Conservation (phyloP, 2,329 filamentous ascomycete species). For the Pseudocercospora eumusae region DNA sequence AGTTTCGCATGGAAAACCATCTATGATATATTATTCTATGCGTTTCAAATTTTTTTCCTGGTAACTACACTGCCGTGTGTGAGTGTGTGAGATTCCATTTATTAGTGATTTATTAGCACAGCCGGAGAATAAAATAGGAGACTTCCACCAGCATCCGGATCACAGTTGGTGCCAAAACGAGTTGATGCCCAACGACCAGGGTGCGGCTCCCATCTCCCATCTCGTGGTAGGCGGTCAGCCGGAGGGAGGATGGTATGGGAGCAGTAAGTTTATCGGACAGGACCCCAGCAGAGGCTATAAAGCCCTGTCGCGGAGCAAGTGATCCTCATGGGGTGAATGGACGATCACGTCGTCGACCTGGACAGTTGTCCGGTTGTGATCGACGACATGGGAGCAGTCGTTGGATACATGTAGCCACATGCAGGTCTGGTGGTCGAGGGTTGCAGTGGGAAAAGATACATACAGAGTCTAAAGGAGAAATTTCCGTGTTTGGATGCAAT, state of each 20-base stretch:
- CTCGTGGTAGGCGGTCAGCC: neutral
- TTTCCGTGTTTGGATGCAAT: neutral
- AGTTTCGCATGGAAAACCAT: neutral
- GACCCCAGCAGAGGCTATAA: neutral
- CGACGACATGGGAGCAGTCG: neutral
- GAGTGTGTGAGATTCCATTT: too few species aligned
- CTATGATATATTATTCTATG: too few species aligned
- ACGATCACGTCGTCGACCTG: neutral
- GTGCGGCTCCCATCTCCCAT: neutral
- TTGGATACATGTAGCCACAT: neutral
- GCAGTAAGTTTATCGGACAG: neutral
- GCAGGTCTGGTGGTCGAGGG: neutral
- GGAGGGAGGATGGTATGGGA: too few species aligned
- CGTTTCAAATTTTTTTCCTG: neutral
- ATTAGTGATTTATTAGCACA: too few species aligned
- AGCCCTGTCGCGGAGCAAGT: neutral
- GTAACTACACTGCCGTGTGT: neutral
- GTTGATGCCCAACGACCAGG: neutral
- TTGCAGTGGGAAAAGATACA: neutral
- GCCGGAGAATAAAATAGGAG: neutral
- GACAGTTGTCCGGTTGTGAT: neutral
- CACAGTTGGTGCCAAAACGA: neutral
- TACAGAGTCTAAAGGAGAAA: neutral
- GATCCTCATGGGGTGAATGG: conserved; percentile 3
- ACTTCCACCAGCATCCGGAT: neutral